These are phyloP conservation scores for Francoa sonchifolia DNA, from an alignment of 441 rosid species.

Conservation along the genomic window DNA sequence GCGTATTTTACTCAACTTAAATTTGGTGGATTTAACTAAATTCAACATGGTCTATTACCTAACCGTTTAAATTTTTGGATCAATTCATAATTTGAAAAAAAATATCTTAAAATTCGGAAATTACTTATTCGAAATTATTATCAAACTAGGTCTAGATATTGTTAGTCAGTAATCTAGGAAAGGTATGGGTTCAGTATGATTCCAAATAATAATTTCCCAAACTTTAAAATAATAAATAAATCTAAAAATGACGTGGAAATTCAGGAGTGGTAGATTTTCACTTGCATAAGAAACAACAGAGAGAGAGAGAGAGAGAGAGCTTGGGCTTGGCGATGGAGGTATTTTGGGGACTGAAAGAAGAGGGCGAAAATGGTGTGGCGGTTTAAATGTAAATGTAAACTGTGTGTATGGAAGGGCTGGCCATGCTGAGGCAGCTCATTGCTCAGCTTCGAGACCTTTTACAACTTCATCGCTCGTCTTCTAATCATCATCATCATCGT, in stretches of 20 bases:
- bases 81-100: too few species aligned
- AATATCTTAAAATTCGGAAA: too few species aligned
- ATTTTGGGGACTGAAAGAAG: not conserved
- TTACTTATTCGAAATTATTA: too few species aligned
- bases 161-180: not conserved
- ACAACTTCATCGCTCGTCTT: constrained; percentile 59
- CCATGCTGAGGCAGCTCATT: constrained; percentile 94
- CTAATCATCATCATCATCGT: constrained; percentile 12
- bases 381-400: not conserved
- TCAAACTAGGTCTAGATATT: too few species aligned
- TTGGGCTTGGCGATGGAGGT: not conserved
- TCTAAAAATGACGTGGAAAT: constrained; percentile 23
- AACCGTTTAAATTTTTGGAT: too few species aligned
- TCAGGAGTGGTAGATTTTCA: constrained; percentile 18
- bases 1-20: too few species aligned
- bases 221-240: constrained; percentile 14
- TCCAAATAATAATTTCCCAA: constrained; percentile 26
- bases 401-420: constrained; percentile 69
- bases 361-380: not conserved
- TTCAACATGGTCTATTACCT: too few species aligned
- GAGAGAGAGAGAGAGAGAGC: constrained; percentile 5
- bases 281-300: not conserved
- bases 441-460: constrained; percentile 83
- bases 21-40: too few species aligned
- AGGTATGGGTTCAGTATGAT: constrained; percentile 34